These are phyloP conservation scores for Auriscalpium orientale DNA, from an alignment of 768 basidiomycete species.

Conservation along the genomic window DNA sequence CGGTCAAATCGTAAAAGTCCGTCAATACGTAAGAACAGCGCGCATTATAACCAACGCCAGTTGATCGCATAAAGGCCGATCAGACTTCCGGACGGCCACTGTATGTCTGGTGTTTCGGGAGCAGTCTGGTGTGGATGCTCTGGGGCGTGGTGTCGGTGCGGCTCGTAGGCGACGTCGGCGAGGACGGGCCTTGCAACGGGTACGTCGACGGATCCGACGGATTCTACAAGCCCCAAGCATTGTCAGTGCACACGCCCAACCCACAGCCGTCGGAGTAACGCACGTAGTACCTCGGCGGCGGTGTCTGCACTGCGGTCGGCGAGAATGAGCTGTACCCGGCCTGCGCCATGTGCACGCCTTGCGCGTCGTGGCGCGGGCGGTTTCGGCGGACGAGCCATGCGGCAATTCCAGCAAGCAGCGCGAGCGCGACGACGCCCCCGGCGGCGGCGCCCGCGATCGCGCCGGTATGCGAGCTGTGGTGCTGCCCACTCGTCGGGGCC, in stretches of 20 bases:
- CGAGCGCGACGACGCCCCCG: slow-evolving; percentile 42
- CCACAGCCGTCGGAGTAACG: not conserved
- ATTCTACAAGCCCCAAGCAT: slow-evolving; percentile 1
- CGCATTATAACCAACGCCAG: too few species aligned
- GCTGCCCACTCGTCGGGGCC: not conserved
- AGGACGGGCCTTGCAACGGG: too few species aligned
- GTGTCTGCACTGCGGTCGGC: not conserved
- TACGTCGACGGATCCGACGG: slow-evolving; percentile 15
- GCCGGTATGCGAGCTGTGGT: slow-evolving; percentile 31
- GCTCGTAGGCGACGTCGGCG: slow-evolving; percentile 2
- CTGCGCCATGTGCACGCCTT: slow-evolving; percentile 1
- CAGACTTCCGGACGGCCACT: slow-evolving; percentile 10
- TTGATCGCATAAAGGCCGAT: not conserved
- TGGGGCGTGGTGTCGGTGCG: not conserved
- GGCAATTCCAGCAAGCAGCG: slow-evolving; percentile 30
- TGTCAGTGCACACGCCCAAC: not conserved
- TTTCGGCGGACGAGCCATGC: slow-evolving; percentile 34
- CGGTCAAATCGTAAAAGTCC: too few species aligned
- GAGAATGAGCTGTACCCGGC: not conserved
- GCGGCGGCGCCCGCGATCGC: slow-evolving; percentile 62
- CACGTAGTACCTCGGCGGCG: slow-evolving; percentile 9
- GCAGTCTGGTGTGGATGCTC: not conserved
- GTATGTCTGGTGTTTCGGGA: slow-evolving; percentile 3
- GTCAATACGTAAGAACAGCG: too few species aligned
- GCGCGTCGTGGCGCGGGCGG: slow-evolving; percentile 15